These are phyloP conservation scores for Trypanosoma scelopori DNA, from an alignment of 208 protist genomes.

Conservation along the genomic window DNA sequence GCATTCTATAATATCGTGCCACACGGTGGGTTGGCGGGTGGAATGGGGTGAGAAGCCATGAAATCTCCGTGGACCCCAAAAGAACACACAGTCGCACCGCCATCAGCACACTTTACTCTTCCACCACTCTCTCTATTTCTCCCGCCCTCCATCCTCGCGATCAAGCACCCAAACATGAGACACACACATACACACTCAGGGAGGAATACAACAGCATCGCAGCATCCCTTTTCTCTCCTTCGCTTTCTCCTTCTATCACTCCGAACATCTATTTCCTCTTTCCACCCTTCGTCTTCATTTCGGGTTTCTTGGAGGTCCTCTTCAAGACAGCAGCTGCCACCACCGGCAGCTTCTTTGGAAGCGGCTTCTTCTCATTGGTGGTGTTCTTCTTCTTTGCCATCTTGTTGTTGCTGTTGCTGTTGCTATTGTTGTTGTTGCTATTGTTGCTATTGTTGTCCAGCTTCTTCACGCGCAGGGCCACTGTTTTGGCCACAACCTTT, in stretches of 20 bases:
- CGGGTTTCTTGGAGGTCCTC: conserved; percentile 40
- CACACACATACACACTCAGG: not conserved
- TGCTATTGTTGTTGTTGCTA: conserved; percentile 25
- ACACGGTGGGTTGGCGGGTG: no score
- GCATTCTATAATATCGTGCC: conserved; percentile 12
- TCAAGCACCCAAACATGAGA: not conserved
- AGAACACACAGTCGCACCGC: not conserved
- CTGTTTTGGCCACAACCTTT: conserved; percentile 25
- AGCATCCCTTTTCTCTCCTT: conserved; percentile 10
- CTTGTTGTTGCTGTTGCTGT: conserved; percentile 22
- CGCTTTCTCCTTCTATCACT: conserved; percentile 10
- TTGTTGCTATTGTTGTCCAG: conserved; percentile 13
- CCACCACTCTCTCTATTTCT: not conserved
- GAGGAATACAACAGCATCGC: not conserved
- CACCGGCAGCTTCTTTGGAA: conserved; percentile 8
- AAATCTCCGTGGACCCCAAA: not conserved
- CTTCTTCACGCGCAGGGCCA: conserved; percentile 1
- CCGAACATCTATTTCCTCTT: conserved; percentile 23
- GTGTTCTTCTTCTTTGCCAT: conserved; percentile 16
- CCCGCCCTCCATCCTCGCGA: not conserved
- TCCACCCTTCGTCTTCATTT: conserved; percentile 34
- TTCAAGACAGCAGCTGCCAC: conserved; percentile 24
- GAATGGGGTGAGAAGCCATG: no score
- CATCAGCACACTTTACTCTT: not conserved
- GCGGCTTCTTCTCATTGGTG: conserved; percentile 34